Conservation (phyloP, 2,329 filamentous ascomycete species). For the Claviceps africana region DNA sequence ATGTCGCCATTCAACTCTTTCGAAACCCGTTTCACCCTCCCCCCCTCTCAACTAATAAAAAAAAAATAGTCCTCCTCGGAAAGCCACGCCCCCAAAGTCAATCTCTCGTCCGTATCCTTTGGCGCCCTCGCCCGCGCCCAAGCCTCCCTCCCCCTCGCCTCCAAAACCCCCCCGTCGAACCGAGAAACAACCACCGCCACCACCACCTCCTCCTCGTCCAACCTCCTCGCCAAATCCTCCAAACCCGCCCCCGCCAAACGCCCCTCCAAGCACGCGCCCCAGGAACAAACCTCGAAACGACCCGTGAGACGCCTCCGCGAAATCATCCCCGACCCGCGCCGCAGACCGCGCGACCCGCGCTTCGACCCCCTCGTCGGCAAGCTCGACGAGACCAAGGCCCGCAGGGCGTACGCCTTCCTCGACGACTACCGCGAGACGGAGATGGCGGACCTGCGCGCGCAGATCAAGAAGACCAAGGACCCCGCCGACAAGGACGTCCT, state of each 20-base stretch:
- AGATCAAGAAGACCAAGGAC: conserved; percentile 54
- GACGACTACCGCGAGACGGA: conserved; percentile 77
- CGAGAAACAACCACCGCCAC: not conserved
- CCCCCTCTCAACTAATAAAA: conserved; percentile 11
- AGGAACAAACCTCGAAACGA: conserved; percentile 66
- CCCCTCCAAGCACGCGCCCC: conserved; percentile 77
- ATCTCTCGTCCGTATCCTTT: conserved; percentile 58
- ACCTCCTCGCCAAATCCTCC: conserved; percentile 1
- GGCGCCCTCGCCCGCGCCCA: conserved; percentile 83
- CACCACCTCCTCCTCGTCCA: not conserved
- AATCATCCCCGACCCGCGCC: conserved; percentile 42
- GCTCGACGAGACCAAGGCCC: conserved; percentile 43
- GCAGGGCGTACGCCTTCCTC: conserved; percentile 73
- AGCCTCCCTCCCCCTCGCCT: conserved; percentile 39
- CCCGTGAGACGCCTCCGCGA: conserved; percentile 71
- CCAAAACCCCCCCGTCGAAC: not conserved
- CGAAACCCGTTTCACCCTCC: too few relatives aligned
- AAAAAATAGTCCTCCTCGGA: not conserved
- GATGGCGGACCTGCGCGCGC: conserved; percentile 56
- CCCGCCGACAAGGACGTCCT: conserved; percentile 51
- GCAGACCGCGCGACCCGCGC: conserved; percentile 68
- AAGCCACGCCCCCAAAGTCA: conserved; percentile 20
- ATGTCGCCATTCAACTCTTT: too few relatives aligned
- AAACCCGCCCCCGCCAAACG: conserved; percentile 18
- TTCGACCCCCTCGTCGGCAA: conserved; percentile 52